Base-by-base conservation (phyloP, 345 rosid species). In the Syzygium grande region DNA sequence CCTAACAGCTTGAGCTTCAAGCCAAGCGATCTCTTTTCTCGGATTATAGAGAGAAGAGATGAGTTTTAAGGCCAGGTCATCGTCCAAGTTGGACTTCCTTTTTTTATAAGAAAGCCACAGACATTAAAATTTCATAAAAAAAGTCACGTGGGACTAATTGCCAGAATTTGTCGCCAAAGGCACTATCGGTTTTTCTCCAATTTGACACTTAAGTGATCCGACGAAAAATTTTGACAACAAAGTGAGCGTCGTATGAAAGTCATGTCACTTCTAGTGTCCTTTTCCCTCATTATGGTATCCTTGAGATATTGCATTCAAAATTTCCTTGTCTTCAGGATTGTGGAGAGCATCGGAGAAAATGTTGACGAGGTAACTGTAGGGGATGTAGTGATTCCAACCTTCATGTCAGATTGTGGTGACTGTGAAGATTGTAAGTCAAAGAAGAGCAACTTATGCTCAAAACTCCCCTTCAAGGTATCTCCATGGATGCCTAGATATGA, bases 341-440 rank as follows among this genome's bases (percentile, higher is more conserved):
- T 97, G 61, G 99, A 97, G 90, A 97, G 99, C 89, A 93, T 96
- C 0, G 99, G 99, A 17, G 96, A 94, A 89, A 89, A 92, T n/a
- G 98, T 95, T 9, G 87, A 86, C 4, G 95, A 92, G 87, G 87
- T 97, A 38, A 87, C 63, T 5, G 92, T 88, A 92, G 99, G 98
- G 84, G 98, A 97, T 85, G 80, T 85, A 0, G 98, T 97, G 10
- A 89, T 97, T 61, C 99, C 98, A 16, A 91, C 91, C 3, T 94
- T 97, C 91, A 84, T 96, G 94, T 14, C 98, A 1, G 98, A 96
- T 78, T 97, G 98, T 79, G 94, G 94, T 23, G 96, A 94, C 13
- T 95, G 99, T 85, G 55, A 1, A 58, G 99, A 97, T 77, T 97
- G 98, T 91, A 84, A 54, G 84, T 97, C 98, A 87, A 88, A 88